A percentile compares a stretch with the other conserved stretches of the same genome.
Conservation (phyloP, 441 rosid species). For the Pelargonium citronellum region DNA sequence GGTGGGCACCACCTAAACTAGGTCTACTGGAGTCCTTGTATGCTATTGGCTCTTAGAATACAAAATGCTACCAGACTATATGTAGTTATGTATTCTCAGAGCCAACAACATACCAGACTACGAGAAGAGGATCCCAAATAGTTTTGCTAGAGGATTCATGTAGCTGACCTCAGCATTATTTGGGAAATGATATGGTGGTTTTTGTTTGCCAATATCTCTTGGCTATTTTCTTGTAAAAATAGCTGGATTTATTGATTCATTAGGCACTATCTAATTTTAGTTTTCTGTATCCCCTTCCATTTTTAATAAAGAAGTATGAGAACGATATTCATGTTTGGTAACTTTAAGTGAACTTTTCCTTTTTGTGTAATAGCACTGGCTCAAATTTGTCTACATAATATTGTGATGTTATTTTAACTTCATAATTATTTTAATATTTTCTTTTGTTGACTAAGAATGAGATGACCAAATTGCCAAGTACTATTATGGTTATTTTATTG, state of each 20-base stretch:
- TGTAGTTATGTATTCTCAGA: not conserved
- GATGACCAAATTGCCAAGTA: not conserved
- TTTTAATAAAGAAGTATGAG: not conserved
- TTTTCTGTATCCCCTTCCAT: not conserved
- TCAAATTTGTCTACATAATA: too few species aligned
- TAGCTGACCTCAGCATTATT: too few species aligned
- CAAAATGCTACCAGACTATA: not conserved
- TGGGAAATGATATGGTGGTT: not conserved
- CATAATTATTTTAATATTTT: not conserved
- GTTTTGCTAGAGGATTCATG: too few species aligned
- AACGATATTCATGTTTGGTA: not conserved
- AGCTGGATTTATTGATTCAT: not conserved
- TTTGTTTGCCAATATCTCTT: not conserved
- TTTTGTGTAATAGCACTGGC: not conserved
- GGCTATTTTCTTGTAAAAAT: not conserved
- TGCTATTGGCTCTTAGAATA: not conserved
- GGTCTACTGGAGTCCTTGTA: constrained; percentile 1
- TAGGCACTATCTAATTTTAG: not conserved
- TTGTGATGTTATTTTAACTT: not conserved
- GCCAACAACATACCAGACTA: too few species aligned
- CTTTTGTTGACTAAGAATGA: not conserved
- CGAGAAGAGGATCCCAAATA: too few species aligned
- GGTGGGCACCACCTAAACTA: not conserved
- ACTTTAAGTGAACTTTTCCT: not conserved
- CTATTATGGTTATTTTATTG: constrained; percentile 14